Percentiles rank a stretch among this genome's conserved stretches.
Evolutionary conservation across 208 protist species (phyloP).

Genomic region (Trypanosomatidae sp.): DNA sequence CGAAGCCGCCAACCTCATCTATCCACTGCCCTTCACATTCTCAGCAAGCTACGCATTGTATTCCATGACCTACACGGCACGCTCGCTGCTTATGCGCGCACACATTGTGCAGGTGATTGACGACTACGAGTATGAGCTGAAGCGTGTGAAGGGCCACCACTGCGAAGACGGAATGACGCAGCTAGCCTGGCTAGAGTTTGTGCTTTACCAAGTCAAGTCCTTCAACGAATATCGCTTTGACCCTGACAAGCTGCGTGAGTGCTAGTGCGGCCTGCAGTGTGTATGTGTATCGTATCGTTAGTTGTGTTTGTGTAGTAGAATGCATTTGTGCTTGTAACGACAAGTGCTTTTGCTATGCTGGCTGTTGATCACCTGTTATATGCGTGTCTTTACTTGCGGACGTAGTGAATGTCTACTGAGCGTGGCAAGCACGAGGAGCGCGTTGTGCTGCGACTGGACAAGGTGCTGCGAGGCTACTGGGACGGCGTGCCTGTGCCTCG

Average conservation of each 20-base stretch:
- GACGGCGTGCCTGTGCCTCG: conserved; percentile 73
- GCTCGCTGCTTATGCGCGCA: conserved; percentile 80
- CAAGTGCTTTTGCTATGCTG: no score
- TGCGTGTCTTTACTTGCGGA: no score
- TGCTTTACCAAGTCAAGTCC: conserved; percentile 76
- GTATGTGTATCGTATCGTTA: no score
- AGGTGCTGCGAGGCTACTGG: conserved; percentile 66
- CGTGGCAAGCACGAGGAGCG: conserved; percentile 19
- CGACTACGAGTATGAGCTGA: conserved; percentile 88
- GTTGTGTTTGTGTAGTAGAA: no score
- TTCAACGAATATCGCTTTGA: conserved; percentile 69
- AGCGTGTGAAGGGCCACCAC: conserved; percentile 82
- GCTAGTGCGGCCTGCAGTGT: no score
- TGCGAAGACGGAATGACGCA: conserved; percentile 77
- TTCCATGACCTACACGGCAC: conserved; percentile 70
- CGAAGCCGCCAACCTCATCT: no score
- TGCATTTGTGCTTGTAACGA: no score
- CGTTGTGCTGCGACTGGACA: conserved; percentile 56
- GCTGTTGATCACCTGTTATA: no score
- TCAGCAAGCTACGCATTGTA: conserved; percentile 81
- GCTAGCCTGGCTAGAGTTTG: conserved; percentile 83
- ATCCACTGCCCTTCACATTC: conserved; percentile 74
- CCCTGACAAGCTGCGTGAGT: conserved; percentile 73
- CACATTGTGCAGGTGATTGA: conserved; percentile 83
- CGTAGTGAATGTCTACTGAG: no score